Evolutionary conservation across 164 flowering plant genomes (phyloP).

Genomic region (Paratinospora sagittata): DNA sequence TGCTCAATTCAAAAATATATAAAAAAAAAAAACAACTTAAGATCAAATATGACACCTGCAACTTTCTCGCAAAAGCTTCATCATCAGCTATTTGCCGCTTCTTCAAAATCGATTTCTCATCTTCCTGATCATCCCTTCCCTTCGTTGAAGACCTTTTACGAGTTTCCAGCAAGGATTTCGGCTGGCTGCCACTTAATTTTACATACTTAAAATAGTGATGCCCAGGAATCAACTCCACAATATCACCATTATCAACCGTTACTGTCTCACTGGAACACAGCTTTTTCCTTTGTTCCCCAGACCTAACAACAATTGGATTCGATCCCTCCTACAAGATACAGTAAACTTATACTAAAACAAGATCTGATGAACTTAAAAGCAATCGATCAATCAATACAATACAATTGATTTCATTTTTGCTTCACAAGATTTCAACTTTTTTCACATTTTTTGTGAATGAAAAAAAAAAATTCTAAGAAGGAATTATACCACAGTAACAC

Average conservation of each 20-base stretch:
- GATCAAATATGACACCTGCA: conserved; percentile 26
- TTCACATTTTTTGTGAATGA: not conserved
- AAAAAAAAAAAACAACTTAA: not conserved
- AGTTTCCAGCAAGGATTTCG: conserved; percentile 10
- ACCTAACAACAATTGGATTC: conserved; percentile 71
- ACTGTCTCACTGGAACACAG: conserved; percentile 38
- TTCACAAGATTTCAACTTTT: not conserved
- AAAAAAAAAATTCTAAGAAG: not conserved
- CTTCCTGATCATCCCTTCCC: conserved; percentile 15
- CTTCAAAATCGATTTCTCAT: conserved; percentile 30
- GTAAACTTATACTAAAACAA: not conserved
- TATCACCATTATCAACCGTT: conserved; percentile 44
- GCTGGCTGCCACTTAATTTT: conserved; percentile 9
- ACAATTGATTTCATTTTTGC: not conserved
- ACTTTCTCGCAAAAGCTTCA: conserved; percentile 29
- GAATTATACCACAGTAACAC: conserved; percentile 52
- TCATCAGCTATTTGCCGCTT: conserved; percentile 35
- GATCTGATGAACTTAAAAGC: not conserved
- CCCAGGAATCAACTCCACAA: conserved; percentile 89
- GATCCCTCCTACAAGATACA: conserved; percentile 55
- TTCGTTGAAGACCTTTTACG: conserved; percentile 21
- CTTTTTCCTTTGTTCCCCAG: conserved; percentile 51
- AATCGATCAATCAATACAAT: too few relatives aligned
- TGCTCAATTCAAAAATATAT: not conserved
- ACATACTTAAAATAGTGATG: conserved; percentile 56